These are phyloP conservation scores for Viola odorata DNA, from an alignment of 345 rosid genomes.

Conservation along the genomic window DNA sequence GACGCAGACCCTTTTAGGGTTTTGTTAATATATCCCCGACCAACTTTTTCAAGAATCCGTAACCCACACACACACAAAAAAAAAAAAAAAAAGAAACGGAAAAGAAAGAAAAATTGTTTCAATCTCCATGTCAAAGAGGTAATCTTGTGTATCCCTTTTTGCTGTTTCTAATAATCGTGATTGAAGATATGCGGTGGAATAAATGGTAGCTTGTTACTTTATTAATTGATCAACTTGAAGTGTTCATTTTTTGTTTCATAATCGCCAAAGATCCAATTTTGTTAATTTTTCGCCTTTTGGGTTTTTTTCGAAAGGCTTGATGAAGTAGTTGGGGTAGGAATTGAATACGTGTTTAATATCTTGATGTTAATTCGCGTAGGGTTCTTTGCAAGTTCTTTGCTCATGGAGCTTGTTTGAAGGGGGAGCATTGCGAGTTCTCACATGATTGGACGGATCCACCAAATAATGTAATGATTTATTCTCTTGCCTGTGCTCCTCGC, in stretches of 20 bases:
- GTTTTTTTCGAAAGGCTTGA: neutral
- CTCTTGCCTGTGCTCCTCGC: too few relatives aligned
- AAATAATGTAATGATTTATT: conserved; percentile 45
- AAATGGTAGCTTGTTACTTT: too few relatives aligned
- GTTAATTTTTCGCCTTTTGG: neutral
- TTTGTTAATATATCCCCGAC: neutral
- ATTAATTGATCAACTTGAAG: too few relatives aligned
- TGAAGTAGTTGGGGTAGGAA: neutral
- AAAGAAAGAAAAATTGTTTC: neutral
- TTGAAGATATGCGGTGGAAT: too few relatives aligned
- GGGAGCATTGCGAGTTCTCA: conserved; percentile 85
- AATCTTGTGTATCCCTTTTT: neutral
- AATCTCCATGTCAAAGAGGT: conserved; percentile 6
- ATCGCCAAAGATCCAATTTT: neutral
- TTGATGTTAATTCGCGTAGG: conserved; percentile 30
- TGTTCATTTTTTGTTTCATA: neutral
- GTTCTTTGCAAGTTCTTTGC: conserved; percentile 78
- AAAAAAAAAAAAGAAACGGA: too few relatives aligned
- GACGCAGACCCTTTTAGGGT: neutral
- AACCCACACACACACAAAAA: too few relatives aligned
- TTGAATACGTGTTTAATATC: neutral
- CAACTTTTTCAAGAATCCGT: too few relatives aligned
- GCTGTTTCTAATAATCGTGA: too few relatives aligned
- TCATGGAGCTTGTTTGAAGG: conserved; percentile 89
- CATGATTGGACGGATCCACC: conserved; percentile 70